Conservation (phyloP, 495 filamentous ascomycete species). For the Xylaria sp. region DNA sequence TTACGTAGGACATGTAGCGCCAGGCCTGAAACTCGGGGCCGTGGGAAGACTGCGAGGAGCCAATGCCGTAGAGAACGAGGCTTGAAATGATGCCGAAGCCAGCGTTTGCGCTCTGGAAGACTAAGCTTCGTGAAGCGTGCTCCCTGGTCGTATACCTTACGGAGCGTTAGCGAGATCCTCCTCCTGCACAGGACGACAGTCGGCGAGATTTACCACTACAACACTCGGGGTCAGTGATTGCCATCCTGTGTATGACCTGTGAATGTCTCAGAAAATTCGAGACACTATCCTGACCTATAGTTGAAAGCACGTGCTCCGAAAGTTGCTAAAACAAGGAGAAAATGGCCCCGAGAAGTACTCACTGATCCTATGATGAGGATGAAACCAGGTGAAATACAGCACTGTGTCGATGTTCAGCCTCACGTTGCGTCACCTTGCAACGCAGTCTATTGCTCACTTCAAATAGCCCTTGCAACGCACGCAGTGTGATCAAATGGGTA, state of each 20-base stretch:
- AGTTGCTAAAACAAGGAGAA: no score
- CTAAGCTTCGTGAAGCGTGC: conserved; percentile 44
- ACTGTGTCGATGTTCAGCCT: conserved; percentile 26
- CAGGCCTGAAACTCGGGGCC: conserved; percentile 44
- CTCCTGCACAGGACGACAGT: conserved; percentile 30
- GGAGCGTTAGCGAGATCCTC: conserved; percentile 36
- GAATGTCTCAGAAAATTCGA: no score
- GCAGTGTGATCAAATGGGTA: conserved; percentile 40
- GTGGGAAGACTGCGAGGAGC: conserved; percentile 37
- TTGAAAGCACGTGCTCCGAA: no score
- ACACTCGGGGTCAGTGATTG: no score
- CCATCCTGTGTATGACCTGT: no score
- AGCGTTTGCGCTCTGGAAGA: conserved; percentile 54
- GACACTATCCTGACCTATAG: no score
- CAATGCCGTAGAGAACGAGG: conserved; percentile 48
- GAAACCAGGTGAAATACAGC: conserved; percentile 50
- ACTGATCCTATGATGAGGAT: conserved; percentile 44
- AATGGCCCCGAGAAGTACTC: no score
- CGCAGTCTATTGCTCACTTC: conserved; percentile 33
- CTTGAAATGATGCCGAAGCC: conserved; percentile 49
- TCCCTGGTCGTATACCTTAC: conserved; percentile 47
- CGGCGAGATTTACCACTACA: conserved; percentile 17
- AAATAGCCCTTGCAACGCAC: conserved; percentile 46
- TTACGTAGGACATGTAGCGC: conserved; percentile 46
- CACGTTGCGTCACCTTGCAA: neutral